Conservation (phyloP, 2,329 filamentous ascomycete genomes). For the Orbilia blumenaviensis region DNA sequence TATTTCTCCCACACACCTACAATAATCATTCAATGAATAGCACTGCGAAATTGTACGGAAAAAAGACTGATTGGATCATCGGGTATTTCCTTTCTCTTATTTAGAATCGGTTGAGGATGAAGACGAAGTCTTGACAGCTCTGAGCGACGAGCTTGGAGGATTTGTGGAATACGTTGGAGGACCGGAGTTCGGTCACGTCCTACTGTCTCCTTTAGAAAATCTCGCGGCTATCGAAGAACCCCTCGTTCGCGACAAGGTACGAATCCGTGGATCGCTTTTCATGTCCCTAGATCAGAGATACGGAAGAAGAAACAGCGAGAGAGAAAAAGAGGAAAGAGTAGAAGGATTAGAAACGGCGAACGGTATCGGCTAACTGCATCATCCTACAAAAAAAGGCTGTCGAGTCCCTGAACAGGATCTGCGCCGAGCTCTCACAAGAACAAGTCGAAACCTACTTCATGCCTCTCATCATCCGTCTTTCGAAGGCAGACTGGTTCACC, state of each 20-base stretch:
- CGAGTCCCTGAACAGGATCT: constrained; percentile 99
- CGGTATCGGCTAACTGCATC: neutral
- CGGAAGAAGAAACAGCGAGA: neutral
- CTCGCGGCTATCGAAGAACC: constrained; percentile 98
- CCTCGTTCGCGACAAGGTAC: constrained; percentile 94
- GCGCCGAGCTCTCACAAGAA: constrained; percentile 84
- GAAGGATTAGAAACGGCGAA: neutral
- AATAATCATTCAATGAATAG: constrained; percentile 52
- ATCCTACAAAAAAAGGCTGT: constrained; percentile 74
- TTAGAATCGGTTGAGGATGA: constrained; percentile 98
- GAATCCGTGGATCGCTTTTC: neutral
- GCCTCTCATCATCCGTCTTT: constrained; percentile 90
- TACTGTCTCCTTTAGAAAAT: constrained; percentile 96
- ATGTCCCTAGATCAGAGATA: neutral
- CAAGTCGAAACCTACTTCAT: constrained; percentile 99
- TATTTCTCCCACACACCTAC: constrained; percentile 61
- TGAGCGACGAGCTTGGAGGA: constrained; percentile 94
- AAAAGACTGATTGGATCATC: neutral
- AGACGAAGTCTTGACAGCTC: constrained; percentile 94
- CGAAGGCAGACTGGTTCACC: constrained; percentile 99
- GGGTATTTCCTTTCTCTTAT: constrained; percentile 4
- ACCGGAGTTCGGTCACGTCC: constrained; percentile 90
- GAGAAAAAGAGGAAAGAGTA: neutral
- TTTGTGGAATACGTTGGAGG: constrained; percentile 99
- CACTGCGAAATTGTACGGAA: constrained; percentile 13